Conservation (phyloP, 2,329 filamentous ascomycete species). For the Colletotrichum sp. region DNA sequence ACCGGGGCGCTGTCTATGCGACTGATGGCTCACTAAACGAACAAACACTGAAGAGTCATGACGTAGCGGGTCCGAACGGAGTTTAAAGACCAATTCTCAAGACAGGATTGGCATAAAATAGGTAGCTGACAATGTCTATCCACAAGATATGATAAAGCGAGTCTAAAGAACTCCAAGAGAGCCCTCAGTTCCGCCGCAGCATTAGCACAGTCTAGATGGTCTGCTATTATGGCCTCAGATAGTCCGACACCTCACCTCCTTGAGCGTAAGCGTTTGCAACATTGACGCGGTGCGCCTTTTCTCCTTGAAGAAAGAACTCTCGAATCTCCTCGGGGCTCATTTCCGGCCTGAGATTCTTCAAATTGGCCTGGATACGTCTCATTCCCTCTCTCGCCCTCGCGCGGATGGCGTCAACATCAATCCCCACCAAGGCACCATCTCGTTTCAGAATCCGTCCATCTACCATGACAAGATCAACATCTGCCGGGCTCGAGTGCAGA, state of each 20-base stretch:
- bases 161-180: background rate
- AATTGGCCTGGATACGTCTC: background rate
- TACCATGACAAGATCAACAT: background rate
- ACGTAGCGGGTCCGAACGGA: slow-evolving; percentile 7
- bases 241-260: background rate
- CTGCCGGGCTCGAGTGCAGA: background rate
- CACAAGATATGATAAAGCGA: background rate
- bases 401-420: background rate
- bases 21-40: slow-evolving; percentile 10
- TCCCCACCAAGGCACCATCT: background rate
- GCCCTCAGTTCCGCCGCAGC: background rate
- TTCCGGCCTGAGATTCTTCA: background rate
- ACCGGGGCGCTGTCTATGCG: background rate
- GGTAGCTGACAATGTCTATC: background rate
- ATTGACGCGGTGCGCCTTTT: background rate
- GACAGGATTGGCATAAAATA: background rate
- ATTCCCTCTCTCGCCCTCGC: background rate
- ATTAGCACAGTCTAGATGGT: background rate
- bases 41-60: slow-evolving; percentile 6
- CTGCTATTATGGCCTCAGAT: background rate
- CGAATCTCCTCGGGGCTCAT: background rate
- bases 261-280: background rate
- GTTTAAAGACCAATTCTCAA: background rate
- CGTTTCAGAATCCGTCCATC: background rate
- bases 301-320: background rate